Base-by-base conservation (phyloP, 1,284 basidiomycete genomes). In the Anthracocystis setariae region DNA sequence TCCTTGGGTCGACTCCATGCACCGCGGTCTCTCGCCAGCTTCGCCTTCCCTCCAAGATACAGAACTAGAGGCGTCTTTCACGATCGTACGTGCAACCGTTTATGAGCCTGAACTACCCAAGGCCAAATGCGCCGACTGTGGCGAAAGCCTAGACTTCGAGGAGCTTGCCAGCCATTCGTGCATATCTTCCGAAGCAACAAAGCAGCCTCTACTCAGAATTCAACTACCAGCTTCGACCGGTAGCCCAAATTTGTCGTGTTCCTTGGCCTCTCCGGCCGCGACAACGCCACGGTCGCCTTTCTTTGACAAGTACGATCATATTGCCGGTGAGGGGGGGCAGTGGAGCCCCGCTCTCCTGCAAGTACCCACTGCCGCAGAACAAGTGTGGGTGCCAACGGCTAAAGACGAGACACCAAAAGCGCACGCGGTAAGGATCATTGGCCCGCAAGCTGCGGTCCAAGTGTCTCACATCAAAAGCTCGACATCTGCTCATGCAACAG, bases 101-200 rank as follows among this genome's bases (percentile, higher is more conserved):
- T 46, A 65, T 12, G 68, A 72, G 33, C 67, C 74, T 0, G 63
- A 60, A 0, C 53, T 75, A 29, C 76, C 76, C 9, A 71, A 66
- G 48, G 76, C 76, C 17, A 77, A 72, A 35, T 78, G 76, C 40
- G 76, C 76, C 21, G 76, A 78, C 42, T 78, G 76, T 46, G 72
- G 72, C 37, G 68, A 65, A 35, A 47, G 52, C 42, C 53, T 78
- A 25, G 60, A 62, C 24, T 75, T 78, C 40, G 74, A 78, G 43
- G 74, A 78, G 46, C 63, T 78, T 18, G 68, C 63, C 23, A 51
- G 45, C 18, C 76, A 78, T 42, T 44, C 64, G 1, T 78, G 76
- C 40, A 46, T 55, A 38, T 46, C 61, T n/a, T 40, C 43, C 13
- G 24, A 53, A 24, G 29, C 46, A 3, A 43, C 50, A 39, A 48